Evolutionary conservation across 768 basidiomycete genomes (phyloP).

Genomic region (Sporobolomyces pararoseus): DNA sequence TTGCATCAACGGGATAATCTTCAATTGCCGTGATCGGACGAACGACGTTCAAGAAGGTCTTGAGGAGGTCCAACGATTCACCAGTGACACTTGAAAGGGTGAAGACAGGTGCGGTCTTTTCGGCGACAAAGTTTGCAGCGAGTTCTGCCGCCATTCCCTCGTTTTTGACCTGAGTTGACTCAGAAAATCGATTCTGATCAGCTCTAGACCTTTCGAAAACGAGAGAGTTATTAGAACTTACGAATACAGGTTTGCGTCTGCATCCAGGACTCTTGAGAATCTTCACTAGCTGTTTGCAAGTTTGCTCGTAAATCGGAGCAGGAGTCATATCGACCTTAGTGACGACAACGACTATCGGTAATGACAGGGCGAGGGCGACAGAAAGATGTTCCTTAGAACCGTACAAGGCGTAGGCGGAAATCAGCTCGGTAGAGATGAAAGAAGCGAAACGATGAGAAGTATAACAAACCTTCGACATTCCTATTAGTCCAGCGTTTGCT

Average conservation of each 20-base stretch:
- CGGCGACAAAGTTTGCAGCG: constrained; percentile 67
- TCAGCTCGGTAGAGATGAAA: background rate
- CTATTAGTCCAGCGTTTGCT: constrained; percentile 68
- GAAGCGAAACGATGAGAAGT: background rate
- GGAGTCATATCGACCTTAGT: constrained; percentile 99
- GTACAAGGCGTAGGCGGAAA: too few relatives aligned
- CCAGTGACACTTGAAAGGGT: constrained; percentile 92
- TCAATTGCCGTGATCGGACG: constrained; percentile 50
- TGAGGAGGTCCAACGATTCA: constrained; percentile 73
- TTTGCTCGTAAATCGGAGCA: constrained; percentile 81
- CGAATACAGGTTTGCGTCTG: constrained; percentile 53
- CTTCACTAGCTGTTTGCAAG: constrained; percentile 85
- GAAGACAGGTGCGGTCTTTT: constrained; percentile 30
- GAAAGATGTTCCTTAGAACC: constrained; percentile 84
- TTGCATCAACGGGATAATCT: constrained; percentile 36
- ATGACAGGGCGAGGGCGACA: constrained; percentile 84
- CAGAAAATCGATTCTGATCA: too few relatives aligned
- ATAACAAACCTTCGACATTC: constrained; percentile 48
- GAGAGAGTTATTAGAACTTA: background rate
- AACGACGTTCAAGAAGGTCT: constrained; percentile 76
- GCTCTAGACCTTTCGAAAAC: too few relatives aligned
- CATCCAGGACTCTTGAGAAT: constrained; percentile 90
- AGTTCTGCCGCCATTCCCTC: constrained; percentile 75
- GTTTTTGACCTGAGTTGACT: constrained; percentile 59
- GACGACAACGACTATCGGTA: constrained; percentile 88